Evolutionary conservation across 2,329 filamentous ascomycete genomes (phyloP).

Genomic region (Ophiostoma fasciatum): DNA sequence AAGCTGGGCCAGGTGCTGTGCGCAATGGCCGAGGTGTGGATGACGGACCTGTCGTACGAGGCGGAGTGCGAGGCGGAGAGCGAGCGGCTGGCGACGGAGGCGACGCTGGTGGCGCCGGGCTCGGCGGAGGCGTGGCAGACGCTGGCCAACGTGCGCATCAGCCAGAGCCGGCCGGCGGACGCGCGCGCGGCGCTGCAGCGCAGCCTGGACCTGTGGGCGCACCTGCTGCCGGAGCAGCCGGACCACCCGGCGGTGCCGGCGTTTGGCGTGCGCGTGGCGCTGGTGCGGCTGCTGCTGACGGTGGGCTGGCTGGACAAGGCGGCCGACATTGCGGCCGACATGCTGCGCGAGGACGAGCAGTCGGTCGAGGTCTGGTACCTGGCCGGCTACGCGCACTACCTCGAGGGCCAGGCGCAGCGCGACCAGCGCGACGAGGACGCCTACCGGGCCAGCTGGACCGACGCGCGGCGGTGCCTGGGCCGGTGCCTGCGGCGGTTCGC

Average conservation of each 20-base stretch:
- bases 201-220: slow-evolving; percentile 73
- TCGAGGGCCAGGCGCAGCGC: slow-evolving; percentile 57
- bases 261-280: slow-evolving; percentile 71
- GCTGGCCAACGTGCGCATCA: slow-evolving; percentile 83
- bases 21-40: slow-evolving; percentile 90
- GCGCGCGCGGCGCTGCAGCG: slow-evolving; percentile 62
- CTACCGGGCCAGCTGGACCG: slow-evolving; percentile 43
- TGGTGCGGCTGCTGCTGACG: slow-evolving; percentile 79
- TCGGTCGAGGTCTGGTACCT: slow-evolving; percentile 97
- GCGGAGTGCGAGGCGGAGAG: slow-evolving; percentile 78
- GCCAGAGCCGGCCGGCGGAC: slow-evolving; percentile 65
- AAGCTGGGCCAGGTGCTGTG: slow-evolving; percentile 88
- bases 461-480: slow-evolving; percentile 69
- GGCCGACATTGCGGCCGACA: slow-evolving; percentile 66
- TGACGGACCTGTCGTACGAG: slow-evolving; percentile 95
- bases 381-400: slow-evolving; percentile 81
- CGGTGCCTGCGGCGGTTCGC: slow-evolving; percentile 70
- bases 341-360: slow-evolving; percentile 79
- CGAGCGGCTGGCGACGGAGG: slow-evolving; percentile 80
- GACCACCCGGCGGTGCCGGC: slow-evolving; percentile 47
- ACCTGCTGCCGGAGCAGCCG: slow-evolving; percentile 56
- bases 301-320: slow-evolving; percentile 75
- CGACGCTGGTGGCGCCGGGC: slow-evolving; percentile 67
- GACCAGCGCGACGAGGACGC: slow-evolving; percentile 19
- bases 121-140: slow-evolving; percentile 89